Base-by-base conservation (phyloP, 2,329 filamentous ascomycete species). In the Tolypocladium guangdongense region DNA sequence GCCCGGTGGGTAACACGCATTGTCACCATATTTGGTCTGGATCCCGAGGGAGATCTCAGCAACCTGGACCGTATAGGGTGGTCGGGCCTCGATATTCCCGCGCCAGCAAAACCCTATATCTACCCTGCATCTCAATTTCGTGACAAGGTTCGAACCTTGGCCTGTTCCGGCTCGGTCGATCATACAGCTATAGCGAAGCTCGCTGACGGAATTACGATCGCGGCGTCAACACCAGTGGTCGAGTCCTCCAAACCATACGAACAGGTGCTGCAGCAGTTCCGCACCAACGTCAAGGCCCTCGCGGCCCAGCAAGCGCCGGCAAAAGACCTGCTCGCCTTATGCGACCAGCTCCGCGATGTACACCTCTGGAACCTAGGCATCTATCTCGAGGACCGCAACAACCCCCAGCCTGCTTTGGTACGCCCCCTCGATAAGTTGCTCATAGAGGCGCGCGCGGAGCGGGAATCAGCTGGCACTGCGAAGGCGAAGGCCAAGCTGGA, bases 301-400 rank as follows among this genome's bases (percentile, higher is more conserved):
- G 55, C 27, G 27, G 27, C 27, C 27, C 27, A 27, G 27, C 27
- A 27, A 27, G 27, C 27, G 27, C 27, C 27, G 27, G 27, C 27
- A 3, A 88, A 90, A 65, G 80, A 87, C 4, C 83, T 93, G 38
- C 81, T 96, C 1, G 70, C 76, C 0, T 78, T 95, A 47, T 93
- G 87, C 59, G 92, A 95, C 65, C 78, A 80, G 20, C 81, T 96
- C 46, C 87, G 91, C 51, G 88, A 96, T 66, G 77, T 82, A 11
- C 83, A 91, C 54, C 81, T 96, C 14, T 91, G 87, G 62, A 84
- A 91, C 54, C 74, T 95, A 0, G 88, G 86, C 37, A 86, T 96
- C 55, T 95, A 95, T 64, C 82, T 96, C 1, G 91, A 96, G 64
- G 91, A 96, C 63, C 82, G 89, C 49, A 73, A 73, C n/a, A 80